phyloP scores from a whole-genome alignment of 371 early-diverging fungal genomes.

The Mortierella polycephala region DNA sequence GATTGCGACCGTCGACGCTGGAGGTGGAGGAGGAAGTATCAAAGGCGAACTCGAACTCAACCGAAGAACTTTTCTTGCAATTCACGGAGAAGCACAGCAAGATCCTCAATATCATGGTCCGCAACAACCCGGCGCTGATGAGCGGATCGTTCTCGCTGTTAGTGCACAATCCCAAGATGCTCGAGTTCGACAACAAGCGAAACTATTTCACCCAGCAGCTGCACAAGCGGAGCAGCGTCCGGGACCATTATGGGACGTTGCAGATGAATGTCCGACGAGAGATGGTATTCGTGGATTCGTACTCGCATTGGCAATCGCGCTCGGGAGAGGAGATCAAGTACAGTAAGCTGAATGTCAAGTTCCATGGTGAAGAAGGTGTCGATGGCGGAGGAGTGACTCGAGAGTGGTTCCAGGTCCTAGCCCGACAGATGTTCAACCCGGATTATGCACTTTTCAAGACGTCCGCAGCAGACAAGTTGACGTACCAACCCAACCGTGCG shows the following conservation, averaged over 20 bases:
- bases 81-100: constrained; percentile 97
- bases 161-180: constrained; percentile 95
- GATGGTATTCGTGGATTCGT: constrained; percentile 97
- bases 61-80: constrained; percentile 81
- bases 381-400: constrained; percentile 99
- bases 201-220: constrained; percentile 96
- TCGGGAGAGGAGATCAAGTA: constrained; percentile 93
- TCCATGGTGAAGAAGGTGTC: constrained; percentile 97
- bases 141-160: constrained; percentile 96
- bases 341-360: constrained; percentile 94
- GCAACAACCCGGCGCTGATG: constrained; percentile 95
- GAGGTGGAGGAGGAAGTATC: constrained; percentile 46
- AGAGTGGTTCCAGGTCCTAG: constrained; percentile 98
- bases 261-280: constrained; percentile 93
- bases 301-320: constrained; percentile 91
- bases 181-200: constrained; percentile 99
- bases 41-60: constrained; percentile 44
- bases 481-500: constrained; percentile 97
- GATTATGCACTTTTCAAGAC: constrained; percentile 97
- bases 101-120: constrained; percentile 96
- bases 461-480: constrained; percentile 94
- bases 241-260: constrained; percentile 77
- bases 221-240: constrained; percentile 77
- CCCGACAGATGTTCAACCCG: constrained; percentile 98
- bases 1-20: constrained; percentile 53